Percentiles rank a stretch among this genome's conserved stretches.
Evolutionary conservation across 129 eudicot genomes (phyloP).

Genomic region (Mikania micrantha): DNA sequence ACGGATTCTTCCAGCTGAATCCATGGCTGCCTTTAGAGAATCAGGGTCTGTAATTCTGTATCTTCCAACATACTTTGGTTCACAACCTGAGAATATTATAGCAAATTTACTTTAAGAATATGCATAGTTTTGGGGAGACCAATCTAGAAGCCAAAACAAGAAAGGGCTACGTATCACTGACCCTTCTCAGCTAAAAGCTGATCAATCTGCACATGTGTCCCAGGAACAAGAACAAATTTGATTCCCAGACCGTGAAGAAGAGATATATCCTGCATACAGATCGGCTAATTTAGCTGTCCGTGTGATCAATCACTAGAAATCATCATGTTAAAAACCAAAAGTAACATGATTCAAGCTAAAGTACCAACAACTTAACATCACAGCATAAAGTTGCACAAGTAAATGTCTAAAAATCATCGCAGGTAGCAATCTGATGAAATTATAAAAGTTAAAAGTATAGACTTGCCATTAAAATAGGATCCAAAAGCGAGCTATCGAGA

Average conservation of each 20-base stretch:
- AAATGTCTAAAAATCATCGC: too few relatives aligned
- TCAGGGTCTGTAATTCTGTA: conserved; percentile 89
- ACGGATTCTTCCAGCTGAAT: conserved; percentile 89
- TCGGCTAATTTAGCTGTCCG: not conserved
- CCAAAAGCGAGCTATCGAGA: conserved; percentile 60
- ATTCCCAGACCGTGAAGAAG: conserved; percentile 87
- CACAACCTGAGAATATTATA: conserved; percentile 37
- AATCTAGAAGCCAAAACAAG: too few relatives aligned
- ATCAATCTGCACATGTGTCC: conserved; percentile 91
- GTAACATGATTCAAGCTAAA: not conserved
- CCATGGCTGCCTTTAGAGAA: conserved; percentile 88
- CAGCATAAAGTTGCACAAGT: not conserved
- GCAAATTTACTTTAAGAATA: too few relatives aligned
- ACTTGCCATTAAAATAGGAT: conserved; percentile 73
- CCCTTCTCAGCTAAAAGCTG: conserved; percentile 76
- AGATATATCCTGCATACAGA: conserved; percentile 68
- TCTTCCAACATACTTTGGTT: conserved; percentile 79
- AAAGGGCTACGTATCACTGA: conserved; percentile 14
- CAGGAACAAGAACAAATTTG: conserved; percentile 88
- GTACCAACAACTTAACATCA: not conserved
- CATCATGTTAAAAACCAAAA: not conserved
- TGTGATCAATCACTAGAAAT: not conserved
- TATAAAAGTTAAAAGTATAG: not conserved
- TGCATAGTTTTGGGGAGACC: too few relatives aligned
- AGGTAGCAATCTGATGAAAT: not conserved